Evolutionary conservation across 73 alveolate species (phyloP).

Genomic region (Paramecium primaurelia): DNA sequence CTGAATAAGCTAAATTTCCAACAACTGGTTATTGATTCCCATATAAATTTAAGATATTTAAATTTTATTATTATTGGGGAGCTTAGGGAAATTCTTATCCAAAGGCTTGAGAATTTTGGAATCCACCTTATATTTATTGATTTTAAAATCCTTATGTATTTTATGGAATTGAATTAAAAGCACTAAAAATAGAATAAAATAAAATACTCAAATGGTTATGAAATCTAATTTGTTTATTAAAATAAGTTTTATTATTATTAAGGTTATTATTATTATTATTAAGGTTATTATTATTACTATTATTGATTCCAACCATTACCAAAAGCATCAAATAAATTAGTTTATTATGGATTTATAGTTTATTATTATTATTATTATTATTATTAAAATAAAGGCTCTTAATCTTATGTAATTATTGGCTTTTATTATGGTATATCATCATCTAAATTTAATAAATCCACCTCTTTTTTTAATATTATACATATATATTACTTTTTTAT

Average conservation of each 20-base stretch:
- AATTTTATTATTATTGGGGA: neutral
- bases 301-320: neutral
- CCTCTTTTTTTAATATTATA: neutral
- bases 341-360: neutral
- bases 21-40: neutral
- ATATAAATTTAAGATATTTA: conserved; percentile 21
- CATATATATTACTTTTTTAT: neutral
- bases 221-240: neutral
- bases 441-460: conserved; percentile 40
- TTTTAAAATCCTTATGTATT: neutral
- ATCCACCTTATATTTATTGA: neutral
- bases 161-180: neutral
- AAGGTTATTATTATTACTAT: neutral
- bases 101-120: neutral
- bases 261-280: neutral
- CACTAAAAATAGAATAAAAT: neutral
- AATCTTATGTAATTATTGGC: neutral
- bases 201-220: neutral
- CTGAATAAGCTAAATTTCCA: conserved; percentile 2
- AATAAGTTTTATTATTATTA: neutral
- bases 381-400: neutral
- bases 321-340: neutral
- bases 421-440: neutral
- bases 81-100: neutral
- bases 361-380: neutral